Evolutionary conservation across 2,329 filamentous ascomycete genomes (phyloP).

Genomic region (Clarireedia hainanense): DNA sequence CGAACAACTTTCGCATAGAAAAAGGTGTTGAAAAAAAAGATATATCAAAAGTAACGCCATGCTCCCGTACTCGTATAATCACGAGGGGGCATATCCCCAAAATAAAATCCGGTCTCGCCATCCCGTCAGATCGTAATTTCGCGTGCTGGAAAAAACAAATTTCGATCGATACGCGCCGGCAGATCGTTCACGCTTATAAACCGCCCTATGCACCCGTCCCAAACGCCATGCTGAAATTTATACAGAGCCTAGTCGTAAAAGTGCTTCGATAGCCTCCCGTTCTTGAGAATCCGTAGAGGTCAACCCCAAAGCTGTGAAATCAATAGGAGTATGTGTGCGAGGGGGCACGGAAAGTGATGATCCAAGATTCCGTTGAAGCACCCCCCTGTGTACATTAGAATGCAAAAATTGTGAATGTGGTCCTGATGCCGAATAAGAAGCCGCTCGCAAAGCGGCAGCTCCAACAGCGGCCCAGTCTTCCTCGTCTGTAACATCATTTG

Average conservation of each 20-base stretch:
- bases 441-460: conserved; percentile 70
- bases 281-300: conserved; percentile 59
- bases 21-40: too few species aligned
- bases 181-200: conserved; percentile 25
- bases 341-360: conserved; percentile 27
- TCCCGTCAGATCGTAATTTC: conserved; percentile 20
- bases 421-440: conserved; percentile 50
- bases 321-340: conserved; percentile 38
- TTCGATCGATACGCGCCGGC: conserved; percentile 29
- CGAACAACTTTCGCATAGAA: conserved; percentile 11
- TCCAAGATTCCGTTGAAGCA: conserved; percentile 16
- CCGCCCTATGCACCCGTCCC: conserved; percentile 21
- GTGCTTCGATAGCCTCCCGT: conserved; percentile 73
- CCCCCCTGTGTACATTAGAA: conserved; percentile 41
- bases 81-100: conserved; percentile 12
- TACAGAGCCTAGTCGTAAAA: conserved; percentile 74
- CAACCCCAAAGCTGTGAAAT: conserved; percentile 37
- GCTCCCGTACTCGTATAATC: conserved; percentile 16
- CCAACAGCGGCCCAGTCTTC: conserved; percentile 93
- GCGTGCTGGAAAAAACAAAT: conserved; percentile 20
- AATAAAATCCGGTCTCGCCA: conserved; percentile 9
- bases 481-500: conserved; percentile 84
- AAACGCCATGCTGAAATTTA: conserved; percentile 35
- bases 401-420: conserved; percentile 25
- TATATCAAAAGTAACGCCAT: conserved; percentile 21